A percentile compares a stretch with the other conserved stretches of the same genome.
Evolutionary conservation across 1,139 yeast species (phyloP).

Genomic region (Arxiozyma bovina): DNA sequence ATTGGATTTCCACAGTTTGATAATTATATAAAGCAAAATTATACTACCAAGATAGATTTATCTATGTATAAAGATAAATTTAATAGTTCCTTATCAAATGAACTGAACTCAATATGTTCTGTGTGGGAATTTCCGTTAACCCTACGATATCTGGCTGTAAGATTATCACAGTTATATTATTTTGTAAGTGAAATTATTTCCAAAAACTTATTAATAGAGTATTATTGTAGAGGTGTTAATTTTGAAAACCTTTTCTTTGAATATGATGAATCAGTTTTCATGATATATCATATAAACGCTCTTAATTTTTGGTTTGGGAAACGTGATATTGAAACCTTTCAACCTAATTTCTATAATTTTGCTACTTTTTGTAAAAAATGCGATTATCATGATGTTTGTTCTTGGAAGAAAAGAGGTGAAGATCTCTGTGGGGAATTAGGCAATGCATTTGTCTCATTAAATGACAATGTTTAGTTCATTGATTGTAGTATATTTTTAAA

Average conservation of each 20-base stretch:
- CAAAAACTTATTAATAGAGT: conserved; percentile 42
- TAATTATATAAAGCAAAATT: conserved; percentile 6
- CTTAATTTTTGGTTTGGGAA: conserved; percentile 49
- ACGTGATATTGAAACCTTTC: conserved; percentile 36
- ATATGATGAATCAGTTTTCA: conserved; percentile 31
- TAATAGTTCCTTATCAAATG: conserved; percentile 10
- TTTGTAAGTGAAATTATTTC: conserved; percentile 34
- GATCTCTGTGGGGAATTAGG: conserved; percentile 17
- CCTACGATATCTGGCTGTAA: conserved; percentile 45
- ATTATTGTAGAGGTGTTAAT: conserved; percentile 37
- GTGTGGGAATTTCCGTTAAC: conserved; percentile 51
- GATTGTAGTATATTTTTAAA: too few relatives aligned
- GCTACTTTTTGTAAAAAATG: conserved; percentile 44
- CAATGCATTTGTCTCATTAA: background rate
- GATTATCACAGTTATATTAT: conserved; percentile 43
- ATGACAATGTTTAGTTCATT: conserved; percentile 3
- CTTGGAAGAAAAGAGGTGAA: conserved; percentile 25
- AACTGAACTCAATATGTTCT: conserved; percentile 22
- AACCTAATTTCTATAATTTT: conserved; percentile 29
- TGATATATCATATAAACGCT: conserved; percentile 31
- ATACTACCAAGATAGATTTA: conserved; percentile 1
- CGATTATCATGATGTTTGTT: conserved; percentile 37
- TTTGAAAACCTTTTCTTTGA: conserved; percentile 36
- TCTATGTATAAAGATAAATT: background rate
- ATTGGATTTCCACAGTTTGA: conserved; percentile 41